Conservation (phyloP, 257 asterid species). For the Solanum sejunctum region DNA sequence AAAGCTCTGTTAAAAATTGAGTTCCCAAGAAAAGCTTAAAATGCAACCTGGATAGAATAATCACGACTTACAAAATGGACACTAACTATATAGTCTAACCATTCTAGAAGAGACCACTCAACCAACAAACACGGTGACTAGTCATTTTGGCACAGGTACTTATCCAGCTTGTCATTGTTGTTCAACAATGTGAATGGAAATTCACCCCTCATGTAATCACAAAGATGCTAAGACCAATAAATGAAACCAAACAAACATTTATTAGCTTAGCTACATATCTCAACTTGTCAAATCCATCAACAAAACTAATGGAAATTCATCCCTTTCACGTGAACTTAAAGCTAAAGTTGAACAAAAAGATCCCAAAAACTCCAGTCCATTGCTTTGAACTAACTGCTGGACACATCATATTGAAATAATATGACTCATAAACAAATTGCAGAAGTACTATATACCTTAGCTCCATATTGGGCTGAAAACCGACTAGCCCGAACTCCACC, state of each 20-base stretch:
- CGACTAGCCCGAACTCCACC: constrained; percentile 96
- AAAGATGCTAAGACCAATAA: not conserved
- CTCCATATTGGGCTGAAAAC: constrained; percentile 86
- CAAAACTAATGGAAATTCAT: not conserved
- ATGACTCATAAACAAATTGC: not conserved
- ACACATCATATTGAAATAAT: not conserved
- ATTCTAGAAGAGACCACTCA: not conserved
- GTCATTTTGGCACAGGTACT: not conserved
- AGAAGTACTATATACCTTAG: constrained; percentile 44
- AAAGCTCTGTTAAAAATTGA: not conserved
- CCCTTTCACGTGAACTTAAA: not conserved
- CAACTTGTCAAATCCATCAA: not conserved
- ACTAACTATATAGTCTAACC: not conserved
- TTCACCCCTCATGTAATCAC: not conserved
- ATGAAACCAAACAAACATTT: not conserved
- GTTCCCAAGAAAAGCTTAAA: not conserved
- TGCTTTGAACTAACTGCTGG: not conserved
- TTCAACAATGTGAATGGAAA: not conserved
- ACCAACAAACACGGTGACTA: not conserved
- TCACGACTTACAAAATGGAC: not conserved
- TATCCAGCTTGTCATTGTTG: not conserved
- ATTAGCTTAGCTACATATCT: not conserved
- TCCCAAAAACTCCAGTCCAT: not conserved
- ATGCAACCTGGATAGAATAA: not conserved
- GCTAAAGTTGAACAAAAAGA: not conserved